Evolutionary conservation across 2,329 filamentous ascomycete genomes (phyloP), one percentile per base, ranked within the genome.

Genomic region (Apiospora saccharicola): DNA sequence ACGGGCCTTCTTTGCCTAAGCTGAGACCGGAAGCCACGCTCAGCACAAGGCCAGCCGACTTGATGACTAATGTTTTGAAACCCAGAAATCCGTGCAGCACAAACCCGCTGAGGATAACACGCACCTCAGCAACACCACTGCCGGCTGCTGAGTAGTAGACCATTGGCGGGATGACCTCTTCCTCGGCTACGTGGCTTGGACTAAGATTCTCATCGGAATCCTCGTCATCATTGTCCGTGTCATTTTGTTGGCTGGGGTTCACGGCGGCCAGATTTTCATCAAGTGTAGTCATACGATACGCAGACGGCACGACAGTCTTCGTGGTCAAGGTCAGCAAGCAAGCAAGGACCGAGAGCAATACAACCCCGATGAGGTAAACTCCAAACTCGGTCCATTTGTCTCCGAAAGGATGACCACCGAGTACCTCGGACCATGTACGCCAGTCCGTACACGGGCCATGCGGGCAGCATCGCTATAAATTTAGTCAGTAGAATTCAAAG

Each of bases 71-170:
- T 0, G 96, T 98, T 79, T 93, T 93, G 51, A 97, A 82, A 77
- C 96, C 96, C 10, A 99, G 88, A 80, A 98, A 98, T 1, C 96
- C 96, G 85, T 98, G 96, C 71, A 99, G 86, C 71, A 99, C 96
- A 79, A 98, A 99, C 7, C 96, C 96, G 78, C 95, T 98, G n/a
- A 98, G 89, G 72, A 98, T 98, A 73, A 98, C 96, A 75, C 96
- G 95, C 71, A 98, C 96, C 84, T 99, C 96, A 8, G 96, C 96
- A 16, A 99, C 96, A 77, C 96, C 96, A 82, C 95, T 98, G 68
- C 96, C 96, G 57, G 96, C 96, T 72, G 96, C 96, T 10, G 96
- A 95, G 81, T 98, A 99, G 82, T 98, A 99, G 6, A 96, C 89
- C 92, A 97, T 97, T 0, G 94, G 93, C 2, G 92, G 89, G 0